A percentile compares a stretch with the other conserved stretches of the same genome.
phyloP scores from a whole-genome alignment of 805 yeast genomes.

The Sporopachydermia lactativora region DNA sequence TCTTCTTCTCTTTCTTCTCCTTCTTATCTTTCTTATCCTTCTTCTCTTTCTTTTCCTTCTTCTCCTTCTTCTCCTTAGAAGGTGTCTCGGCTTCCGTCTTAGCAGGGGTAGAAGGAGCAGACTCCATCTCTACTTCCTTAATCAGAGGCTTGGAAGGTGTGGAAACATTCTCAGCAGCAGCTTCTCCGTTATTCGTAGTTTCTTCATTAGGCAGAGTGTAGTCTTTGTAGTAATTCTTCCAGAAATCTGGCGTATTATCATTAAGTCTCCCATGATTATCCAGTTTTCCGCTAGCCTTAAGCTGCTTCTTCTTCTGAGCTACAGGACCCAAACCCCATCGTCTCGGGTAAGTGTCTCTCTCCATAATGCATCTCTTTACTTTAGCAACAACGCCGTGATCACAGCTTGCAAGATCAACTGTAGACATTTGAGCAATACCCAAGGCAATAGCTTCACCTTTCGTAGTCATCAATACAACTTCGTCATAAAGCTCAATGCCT shows the following conservation, averaged over 20 bases:
- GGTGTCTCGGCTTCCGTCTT: conserved; percentile 14
- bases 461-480: conserved; percentile 94
- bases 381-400: conserved; percentile 98
- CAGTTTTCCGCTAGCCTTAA: conserved; percentile 93
- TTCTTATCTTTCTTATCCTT: conserved; percentile 38
- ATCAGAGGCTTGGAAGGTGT: conserved; percentile 26
- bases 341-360: conserved; percentile 97
- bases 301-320: conserved; percentile 96
- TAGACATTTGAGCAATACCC: conserved; percentile 97
- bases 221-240: conserved; percentile 69
- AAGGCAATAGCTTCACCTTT: conserved; percentile 99
- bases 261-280: conserved; percentile 91
- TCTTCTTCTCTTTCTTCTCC: conserved; percentile 46
- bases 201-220: conserved; percentile 47
- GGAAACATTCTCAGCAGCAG: conserved; percentile 23
- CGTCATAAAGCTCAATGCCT: conserved; percentile 94
- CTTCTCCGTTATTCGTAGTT: conserved; percentile 25
- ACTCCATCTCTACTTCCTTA: conserved; percentile 24
- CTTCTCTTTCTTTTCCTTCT: conserved; percentile 37
- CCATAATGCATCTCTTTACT: conserved; percentile 99
- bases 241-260: conserved; percentile 84
- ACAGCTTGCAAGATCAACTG: conserved; percentile 90
- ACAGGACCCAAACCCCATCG: conserved; percentile 99
- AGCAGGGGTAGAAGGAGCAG: conserved; percentile 13
- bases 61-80: conserved; percentile 26